Evolutionary conservation across 345 rosid species (phyloP), one percentile per base, ranked within the genome.

Genomic region (Psidium friedrichsthalianum): DNA sequence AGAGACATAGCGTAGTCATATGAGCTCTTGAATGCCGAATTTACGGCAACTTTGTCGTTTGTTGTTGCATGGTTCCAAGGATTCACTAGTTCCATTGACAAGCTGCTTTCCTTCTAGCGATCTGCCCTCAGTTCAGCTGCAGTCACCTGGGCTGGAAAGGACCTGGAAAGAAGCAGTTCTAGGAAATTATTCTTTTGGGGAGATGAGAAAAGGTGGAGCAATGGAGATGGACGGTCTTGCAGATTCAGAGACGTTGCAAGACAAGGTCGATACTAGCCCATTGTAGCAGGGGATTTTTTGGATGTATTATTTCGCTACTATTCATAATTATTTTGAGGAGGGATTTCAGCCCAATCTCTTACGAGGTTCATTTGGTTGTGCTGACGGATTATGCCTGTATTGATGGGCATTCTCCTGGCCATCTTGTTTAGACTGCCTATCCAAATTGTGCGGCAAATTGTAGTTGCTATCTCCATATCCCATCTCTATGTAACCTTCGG

Each of bases 1-100:
- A 81, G 92, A 89, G 89, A 61, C 90, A 40, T 91, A 90, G 1
- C 86, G 84, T 20, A 84, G 85, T 85, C 87, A 69, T 83, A 81
- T 86, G 59, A 74, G 78, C 87, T 81, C 84, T 44, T 90, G 87
- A 89, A 86, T 69, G 47, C 80, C 20, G 25, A 69, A 69, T 18
- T 69, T 69, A 3, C 25, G 36, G 80, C 47, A 36, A 36, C 40
- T 36, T 6, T 55, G 59, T 8, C 3, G 12, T 22, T 69, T 20
- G 25, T 36, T 22, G 6, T 69, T 36, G 59, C 11, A 8, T 20
- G 27, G 12, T 69, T 69, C 80, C 25, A 3, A 69, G 80, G 80
- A 69, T 69, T 69, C 40, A 44, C 25, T 36, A 69, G 24, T 69
- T 69, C 47, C 80, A 36, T 36, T 69, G 80, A 36, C 80, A 18